Base-by-base conservation (phyloP, 2,329 filamentous ascomycete species). In the Sporothrix brasiliensis region DNA sequence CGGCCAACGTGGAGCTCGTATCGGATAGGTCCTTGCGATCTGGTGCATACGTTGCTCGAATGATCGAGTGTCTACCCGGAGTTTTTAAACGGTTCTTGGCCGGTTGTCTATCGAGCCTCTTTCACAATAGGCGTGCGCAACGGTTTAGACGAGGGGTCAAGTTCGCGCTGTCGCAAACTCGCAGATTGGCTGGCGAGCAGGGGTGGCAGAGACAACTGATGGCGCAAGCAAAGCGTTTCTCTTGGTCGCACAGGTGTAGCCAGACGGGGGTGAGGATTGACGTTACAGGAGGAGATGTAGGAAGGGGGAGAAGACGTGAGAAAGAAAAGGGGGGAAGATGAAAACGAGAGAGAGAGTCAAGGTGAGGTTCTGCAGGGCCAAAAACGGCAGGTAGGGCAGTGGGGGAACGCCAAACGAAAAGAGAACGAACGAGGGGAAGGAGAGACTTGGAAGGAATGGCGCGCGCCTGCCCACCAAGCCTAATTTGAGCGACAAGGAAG, bases 401-500 rank as follows among this genome's bases (percentile, higher is more conserved):
- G 49, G 34, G 66, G 66, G 41, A 9, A 56, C 30, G 24, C 65
- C 50, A 47, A 41, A 49, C 39, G 39, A 21, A 27, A 19, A 68
- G 24, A 53, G 66, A 53, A 41, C 30, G 66, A 53, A 68, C 49
- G 66, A 53, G 53, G 63, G 63, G 66, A 30, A n/a, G 30, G 41
- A n/a, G 19, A 47, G 60, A 47, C 60, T 49, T 41, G 63, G 66
- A 30, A 30, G 30, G 41, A n/a, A 67, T 56, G 52, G 66, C 65
- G 49, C 66, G 41, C 60, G 60, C 60, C 58, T 63, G 41, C 60
- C 52, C 52, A 52, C 63, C 49, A 56, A 68, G 67, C 67, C 67
- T 68, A 58, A 58, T 60, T 30, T 7, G 41, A 60, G 27, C 41
- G 52, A 41, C 53, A 47, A 60, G 66, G 66, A 68, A 68, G 67